phyloP scores from a whole-genome alignment of 805 yeast genomes.

The Priceomyces melissophilus region DNA sequence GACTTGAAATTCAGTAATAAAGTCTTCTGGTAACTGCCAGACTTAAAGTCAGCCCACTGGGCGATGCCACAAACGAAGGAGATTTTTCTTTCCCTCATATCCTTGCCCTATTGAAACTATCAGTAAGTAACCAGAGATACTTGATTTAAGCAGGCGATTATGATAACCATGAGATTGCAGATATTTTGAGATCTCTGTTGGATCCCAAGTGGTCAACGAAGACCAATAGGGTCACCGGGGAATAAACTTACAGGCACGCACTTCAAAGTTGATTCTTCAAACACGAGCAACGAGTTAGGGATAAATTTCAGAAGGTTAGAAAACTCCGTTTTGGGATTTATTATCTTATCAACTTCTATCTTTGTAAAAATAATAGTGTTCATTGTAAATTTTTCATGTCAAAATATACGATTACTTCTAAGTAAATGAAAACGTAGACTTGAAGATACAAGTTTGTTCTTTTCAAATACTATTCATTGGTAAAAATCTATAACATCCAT shows the following conservation, averaged over 20 bases:
- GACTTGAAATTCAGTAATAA: slow-evolving; percentile 13
- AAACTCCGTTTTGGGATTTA: background rate
- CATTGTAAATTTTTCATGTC: no score
- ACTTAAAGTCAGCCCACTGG: slow-evolving; percentile 2
- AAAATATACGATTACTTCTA: no score
- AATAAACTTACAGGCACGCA: slow-evolving; percentile 16
- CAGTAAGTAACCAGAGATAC: slow-evolving; percentile 10
- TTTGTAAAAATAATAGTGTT: no score
- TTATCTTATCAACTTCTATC: no score
- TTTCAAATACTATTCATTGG: no score
- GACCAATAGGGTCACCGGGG: slow-evolving; percentile 18
- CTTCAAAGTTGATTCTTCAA: slow-evolving; percentile 21
- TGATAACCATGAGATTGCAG: slow-evolving; percentile 26
- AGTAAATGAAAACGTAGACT: no score
- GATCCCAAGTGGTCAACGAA: slow-evolving; percentile 1
- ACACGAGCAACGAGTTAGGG: slow-evolving; percentile 14
- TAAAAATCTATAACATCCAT: no score
- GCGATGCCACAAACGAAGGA: slow-evolving; percentile 16
- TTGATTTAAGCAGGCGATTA: slow-evolving; percentile 25
- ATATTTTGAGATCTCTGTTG: slow-evolving; percentile 11
- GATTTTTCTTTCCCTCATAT: slow-evolving; percentile 62
- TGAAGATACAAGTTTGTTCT: no score
- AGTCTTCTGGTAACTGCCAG: slow-evolving; percentile 16
- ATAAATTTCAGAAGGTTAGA: slow-evolving; percentile 13
- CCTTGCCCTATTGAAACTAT: slow-evolving; percentile 24